Evolutionary conservation across 768 basidiomycete genomes (phyloP), one percentile per base, ranked within the genome.

Genomic region (Russula lepida): DNA sequence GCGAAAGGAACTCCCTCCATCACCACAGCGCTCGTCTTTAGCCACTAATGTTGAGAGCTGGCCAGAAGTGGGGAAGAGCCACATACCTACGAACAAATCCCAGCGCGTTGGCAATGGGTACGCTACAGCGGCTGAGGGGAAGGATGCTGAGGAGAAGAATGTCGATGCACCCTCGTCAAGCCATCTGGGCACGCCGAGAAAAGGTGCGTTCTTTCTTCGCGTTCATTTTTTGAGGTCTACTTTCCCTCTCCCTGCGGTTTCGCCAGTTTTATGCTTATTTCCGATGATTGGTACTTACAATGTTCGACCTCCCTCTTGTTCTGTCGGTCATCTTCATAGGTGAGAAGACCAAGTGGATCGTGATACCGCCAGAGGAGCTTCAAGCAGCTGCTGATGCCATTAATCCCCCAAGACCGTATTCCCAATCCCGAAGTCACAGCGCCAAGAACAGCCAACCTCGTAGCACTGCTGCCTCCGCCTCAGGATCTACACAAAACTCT

Each of bases 311-410:
- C 15, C 30, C 41, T 28, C 56, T 49, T 48, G 41, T 53, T 32
- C 32, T 57, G 28, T 48, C 27, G 43, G 33, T 55, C 23, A 11
- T 58, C 8, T 61, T 53, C 57, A 60, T 60, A 79, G 80, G 74
- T 64, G 82, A 82, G 70, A 84, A 83, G 72, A 71, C 78, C 6
- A 84, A 84, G 72, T 84, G 84, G 84, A 76, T 79, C 0, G 75
- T 77, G n/a, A 81, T 84, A 46, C 82, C 83, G 2, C 73, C 80
- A 0, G 72, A 76, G 55, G 83, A 84, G 65, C 73, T 84, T 17
- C 80, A 80, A 66, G 81, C 80, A 6, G 76, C 81, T 17, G 76
- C 78, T 12, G 81, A 83, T 63, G 75, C 77, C 7, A 65, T 66
- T 2, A 70, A 69, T 15, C 44, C 64, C 2, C 53, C 67, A 28